These are phyloP conservation scores for Yamadazyma trypodendri DNA, from an alignment of 1,139 yeast species.

Conservation along the genomic window DNA sequence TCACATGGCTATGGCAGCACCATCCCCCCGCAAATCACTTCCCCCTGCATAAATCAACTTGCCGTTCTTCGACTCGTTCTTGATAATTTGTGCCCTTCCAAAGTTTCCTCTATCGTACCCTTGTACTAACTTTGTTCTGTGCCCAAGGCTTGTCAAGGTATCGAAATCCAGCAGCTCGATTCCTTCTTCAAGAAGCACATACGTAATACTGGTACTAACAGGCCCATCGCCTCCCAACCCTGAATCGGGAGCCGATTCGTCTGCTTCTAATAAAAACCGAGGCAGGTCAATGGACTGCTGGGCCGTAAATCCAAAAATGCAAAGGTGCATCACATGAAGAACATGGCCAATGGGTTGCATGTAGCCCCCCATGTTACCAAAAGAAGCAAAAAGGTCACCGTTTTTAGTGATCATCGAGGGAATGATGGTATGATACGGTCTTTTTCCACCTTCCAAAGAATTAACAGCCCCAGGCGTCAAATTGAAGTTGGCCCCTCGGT, in stretches of 20 bases:
- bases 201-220: constrained; percentile 54
- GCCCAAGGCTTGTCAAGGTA: constrained; percentile 55
- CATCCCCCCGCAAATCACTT: constrained; percentile 78
- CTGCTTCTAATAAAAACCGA: constrained; percentile 60
- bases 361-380: constrained; percentile 88
- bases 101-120: constrained; percentile 50
- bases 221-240: constrained; percentile 73
- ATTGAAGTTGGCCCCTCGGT: constrained; percentile 76
- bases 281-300: constrained; percentile 80
- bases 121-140: constrained; percentile 44
- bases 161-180: constrained; percentile 42
- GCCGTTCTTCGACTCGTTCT: constrained; percentile 40
- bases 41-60: constrained; percentile 63
- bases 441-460: constrained; percentile 63
- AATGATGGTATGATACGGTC: constrained; percentile 83
- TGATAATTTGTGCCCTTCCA: constrained; percentile 78
- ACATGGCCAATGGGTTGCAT: constrained; percentile 88
- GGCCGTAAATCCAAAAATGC: constrained; percentile 63
- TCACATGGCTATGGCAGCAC: constrained; percentile 61
- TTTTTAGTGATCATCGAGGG: constrained; percentile 66
- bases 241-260: constrained; percentile 34
- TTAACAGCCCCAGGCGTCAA: constrained; percentile 58
- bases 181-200: constrained; percentile 69
- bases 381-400: constrained; percentile 58
- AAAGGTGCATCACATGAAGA: constrained; percentile 69